A percentile compares a stretch with the other conserved stretches of the same genome.
phyloP scores from a whole-genome alignment of 345 rosid genomes.

The Limnanthes douglasii region DNA sequence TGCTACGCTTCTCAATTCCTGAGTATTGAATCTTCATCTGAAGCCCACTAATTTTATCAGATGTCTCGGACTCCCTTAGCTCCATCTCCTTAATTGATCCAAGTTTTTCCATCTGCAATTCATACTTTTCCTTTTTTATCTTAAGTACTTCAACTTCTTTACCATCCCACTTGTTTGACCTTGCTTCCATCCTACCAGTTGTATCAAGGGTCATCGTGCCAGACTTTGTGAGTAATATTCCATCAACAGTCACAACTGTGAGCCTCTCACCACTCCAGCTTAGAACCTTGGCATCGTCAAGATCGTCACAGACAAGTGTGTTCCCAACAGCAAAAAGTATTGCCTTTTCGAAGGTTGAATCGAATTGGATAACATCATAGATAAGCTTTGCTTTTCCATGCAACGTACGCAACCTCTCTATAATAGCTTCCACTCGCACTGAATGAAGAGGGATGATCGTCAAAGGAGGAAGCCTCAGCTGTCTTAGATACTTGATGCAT shows the following conservation, averaged over 20 bases:
- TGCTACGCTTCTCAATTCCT: constrained; percentile 86
- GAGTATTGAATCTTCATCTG: constrained; percentile 95
- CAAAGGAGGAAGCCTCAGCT: constrained; percentile 97
- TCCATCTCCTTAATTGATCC: constrained; percentile 95
- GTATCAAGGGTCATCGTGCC: constrained; percentile 99
- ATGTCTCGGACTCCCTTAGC: constrained; percentile 79
- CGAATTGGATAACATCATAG: constrained; percentile 91
- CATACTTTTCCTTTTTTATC: constrained; percentile 65
- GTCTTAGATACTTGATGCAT: constrained; percentile 98
- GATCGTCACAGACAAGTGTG: constrained; percentile 90
- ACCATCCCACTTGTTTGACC: constrained; percentile 96
- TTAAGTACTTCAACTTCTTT: constrained; percentile 75
- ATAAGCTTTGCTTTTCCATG: constrained; percentile 73
- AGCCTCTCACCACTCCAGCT: constrained; percentile 92
- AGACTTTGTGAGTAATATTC: constrained; percentile 78
- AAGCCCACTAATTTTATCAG: constrained; percentile 91
- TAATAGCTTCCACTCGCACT: constrained; percentile 76
- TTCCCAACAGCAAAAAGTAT: constrained; percentile 93
- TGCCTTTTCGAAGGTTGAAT: constrained; percentile 83
- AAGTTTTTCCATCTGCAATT: constrained; percentile 62
- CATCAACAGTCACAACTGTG: constrained; percentile 96
- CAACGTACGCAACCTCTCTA: constrained; percentile 67
- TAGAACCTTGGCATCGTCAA: constrained; percentile 88
- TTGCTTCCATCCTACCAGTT: constrained; percentile 97
- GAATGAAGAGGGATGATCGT: constrained; percentile 96